Evolutionary conservation across 495 filamentous ascomycete genomes (phyloP).

Genomic region (Platismatia glauca): DNA sequence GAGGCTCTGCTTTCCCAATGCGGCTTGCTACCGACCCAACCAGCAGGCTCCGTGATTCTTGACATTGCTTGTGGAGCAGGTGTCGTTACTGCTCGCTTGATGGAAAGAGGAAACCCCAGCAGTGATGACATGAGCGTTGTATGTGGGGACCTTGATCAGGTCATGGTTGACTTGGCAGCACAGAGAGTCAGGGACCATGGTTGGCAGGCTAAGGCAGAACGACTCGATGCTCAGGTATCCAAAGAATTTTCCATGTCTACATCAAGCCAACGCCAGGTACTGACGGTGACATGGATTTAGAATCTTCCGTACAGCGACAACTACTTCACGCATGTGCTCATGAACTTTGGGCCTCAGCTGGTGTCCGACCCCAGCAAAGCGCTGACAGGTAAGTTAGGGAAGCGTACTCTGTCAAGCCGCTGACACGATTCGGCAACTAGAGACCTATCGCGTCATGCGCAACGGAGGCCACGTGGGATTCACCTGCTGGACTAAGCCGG

Average conservation of each 20-base stretch:
- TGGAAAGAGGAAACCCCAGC: constrained; percentile 19
- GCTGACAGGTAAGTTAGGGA: background rate
- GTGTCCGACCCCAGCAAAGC: background rate
- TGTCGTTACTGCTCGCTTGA: constrained; percentile 29
- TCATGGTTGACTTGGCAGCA: constrained; percentile 29
- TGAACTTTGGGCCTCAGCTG: constrained; percentile 30
- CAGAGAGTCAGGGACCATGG: constrained; percentile 25
- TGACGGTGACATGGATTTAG: background rate
- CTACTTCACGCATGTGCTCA: constrained; percentile 31
- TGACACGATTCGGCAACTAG: background rate
- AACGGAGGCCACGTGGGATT: constrained; percentile 26
- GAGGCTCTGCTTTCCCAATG: background rate
- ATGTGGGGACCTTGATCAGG: constrained; percentile 33
- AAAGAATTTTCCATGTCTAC: background rate
- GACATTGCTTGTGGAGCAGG: constrained; percentile 40
- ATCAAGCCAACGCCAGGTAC: background rate
- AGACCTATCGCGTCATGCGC: constrained; percentile 19
- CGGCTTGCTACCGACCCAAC: background rate
- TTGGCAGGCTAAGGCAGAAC: constrained; percentile 29
- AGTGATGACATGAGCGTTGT: constrained; percentile 28
- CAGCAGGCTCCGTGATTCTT: constrained; percentile 21
- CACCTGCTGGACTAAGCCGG: constrained; percentile 16
- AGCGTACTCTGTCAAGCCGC: background rate
- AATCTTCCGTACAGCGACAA: constrained; percentile 20
- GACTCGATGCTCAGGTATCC: constrained; percentile 32